These are phyloP conservation scores for Hericium alpestre DNA, from an alignment of 768 basidiomycete species.

Conservation along the genomic window DNA sequence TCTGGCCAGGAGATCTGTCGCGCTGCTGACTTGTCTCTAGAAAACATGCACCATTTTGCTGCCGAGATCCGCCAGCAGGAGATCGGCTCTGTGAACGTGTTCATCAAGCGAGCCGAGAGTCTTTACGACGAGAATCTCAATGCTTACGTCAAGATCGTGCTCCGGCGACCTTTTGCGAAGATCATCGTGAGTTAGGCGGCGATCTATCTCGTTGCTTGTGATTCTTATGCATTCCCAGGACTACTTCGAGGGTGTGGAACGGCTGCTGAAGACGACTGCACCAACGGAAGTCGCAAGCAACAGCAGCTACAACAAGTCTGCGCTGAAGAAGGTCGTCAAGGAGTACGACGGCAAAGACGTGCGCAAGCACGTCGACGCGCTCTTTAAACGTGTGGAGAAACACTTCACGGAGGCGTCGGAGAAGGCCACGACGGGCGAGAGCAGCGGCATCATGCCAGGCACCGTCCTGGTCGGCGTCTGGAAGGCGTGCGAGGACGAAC, in stretches of 20 bases:
- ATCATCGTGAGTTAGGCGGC: constrained; percentile 40
- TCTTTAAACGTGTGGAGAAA: constrained; percentile 90
- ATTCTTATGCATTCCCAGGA: constrained; percentile 43
- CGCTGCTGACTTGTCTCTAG: constrained; percentile 28
- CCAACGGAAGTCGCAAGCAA: constrained; percentile 69
- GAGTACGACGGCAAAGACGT: constrained; percentile 85
- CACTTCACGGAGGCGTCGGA: constrained; percentile 84
- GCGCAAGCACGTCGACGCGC: constrained; percentile 74
- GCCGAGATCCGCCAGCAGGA: constrained; percentile 69
- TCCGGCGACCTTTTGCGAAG: constrained; percentile 78
- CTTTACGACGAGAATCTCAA: constrained; percentile 85
- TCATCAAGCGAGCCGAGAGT: constrained; percentile 61
- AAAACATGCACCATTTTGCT: constrained; percentile 94
- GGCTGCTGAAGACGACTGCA: constrained; percentile 71
- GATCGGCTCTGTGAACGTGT: constrained; percentile 47
- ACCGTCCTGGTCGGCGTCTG: constrained; percentile 77
- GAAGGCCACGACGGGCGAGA: constrained; percentile 40
- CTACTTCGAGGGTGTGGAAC: constrained; percentile 88
- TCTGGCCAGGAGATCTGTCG: not conserved
- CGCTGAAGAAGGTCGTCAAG: constrained; percentile 77
- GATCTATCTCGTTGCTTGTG: not conserved
- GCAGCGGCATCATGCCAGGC: constrained; percentile 41
- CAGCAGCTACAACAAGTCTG: constrained; percentile 60
- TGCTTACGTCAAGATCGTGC: constrained; percentile 78
- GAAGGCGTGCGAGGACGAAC: constrained; percentile 82